Conservation (phyloP, 2,329 filamentous ascomycete species). For the Mycosphaerelloides madeirae region DNA sequence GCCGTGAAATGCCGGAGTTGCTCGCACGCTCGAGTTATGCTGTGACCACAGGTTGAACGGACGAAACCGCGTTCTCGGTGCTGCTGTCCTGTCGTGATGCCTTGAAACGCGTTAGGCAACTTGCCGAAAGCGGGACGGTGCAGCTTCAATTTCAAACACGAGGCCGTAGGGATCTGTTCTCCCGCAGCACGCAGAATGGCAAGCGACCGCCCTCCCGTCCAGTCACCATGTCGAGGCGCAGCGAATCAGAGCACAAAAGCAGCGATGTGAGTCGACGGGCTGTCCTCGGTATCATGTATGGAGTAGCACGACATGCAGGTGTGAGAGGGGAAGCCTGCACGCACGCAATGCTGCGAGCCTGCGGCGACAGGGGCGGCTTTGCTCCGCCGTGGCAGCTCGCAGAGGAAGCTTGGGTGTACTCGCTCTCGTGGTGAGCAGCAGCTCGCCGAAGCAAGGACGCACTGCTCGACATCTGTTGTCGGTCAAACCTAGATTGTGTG, state of each 20-base stretch:
- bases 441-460: too few relatives aligned
- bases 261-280: constrained; percentile 1
- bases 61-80: constrained; percentile 9
- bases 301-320: neutral
- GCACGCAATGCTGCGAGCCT: constrained; percentile 1
- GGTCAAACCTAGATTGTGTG: too few relatives aligned
- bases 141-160: constrained; percentile 20
- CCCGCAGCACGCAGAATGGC: constrained; percentile 14
- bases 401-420: neutral
- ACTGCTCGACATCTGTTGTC: too few relatives aligned
- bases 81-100: constrained; percentile 12
- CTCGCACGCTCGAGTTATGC: constrained; percentile 18
- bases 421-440: too few relatives aligned
- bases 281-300: constrained; percentile 2
- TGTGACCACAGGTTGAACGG: constrained; percentile 13
- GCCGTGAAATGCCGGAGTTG: constrained; percentile 14
- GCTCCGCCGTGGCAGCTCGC: constrained; percentile 1
- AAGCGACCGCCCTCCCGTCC: constrained; percentile 6
- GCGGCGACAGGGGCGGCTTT: neutral
- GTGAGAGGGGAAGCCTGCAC: constrained; percentile 2
- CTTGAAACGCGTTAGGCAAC: constrained; percentile 9
- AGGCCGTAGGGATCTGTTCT: constrained; percentile 18
- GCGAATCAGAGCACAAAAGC: neutral
- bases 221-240: constrained; percentile 11
- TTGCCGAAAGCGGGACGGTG: constrained; percentile 14